Percentiles rank a stretch among this genome's conserved stretches.
These are phyloP conservation scores for Malus hybrid DNA, from an alignment of 331 rosid genomes.

Conservation along the genomic window DNA sequence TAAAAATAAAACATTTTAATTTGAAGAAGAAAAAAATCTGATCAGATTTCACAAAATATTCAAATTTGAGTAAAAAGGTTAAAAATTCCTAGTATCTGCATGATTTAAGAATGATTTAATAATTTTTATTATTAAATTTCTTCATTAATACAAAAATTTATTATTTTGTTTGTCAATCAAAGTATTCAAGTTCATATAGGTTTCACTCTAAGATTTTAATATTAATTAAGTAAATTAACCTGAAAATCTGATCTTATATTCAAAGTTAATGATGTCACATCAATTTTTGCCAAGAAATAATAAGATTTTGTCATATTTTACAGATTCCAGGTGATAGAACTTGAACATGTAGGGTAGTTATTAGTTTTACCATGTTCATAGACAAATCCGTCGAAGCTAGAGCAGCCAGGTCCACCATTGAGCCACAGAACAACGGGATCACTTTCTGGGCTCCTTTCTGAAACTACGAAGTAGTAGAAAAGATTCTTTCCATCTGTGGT, in stretches of 20 bases:
- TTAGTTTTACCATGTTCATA: neutral
- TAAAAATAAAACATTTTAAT: no score
- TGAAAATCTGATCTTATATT: neutral
- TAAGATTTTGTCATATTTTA: neutral
- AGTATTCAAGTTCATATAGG: no score
- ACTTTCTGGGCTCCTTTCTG: conserved; percentile 27
- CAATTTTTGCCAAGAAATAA: neutral
- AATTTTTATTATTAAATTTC: no score
- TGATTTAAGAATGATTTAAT: no score
- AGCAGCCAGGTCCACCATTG: conserved; percentile 58
- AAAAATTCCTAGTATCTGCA: no score
- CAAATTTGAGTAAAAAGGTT: no score
- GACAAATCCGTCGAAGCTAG: conserved; percentile 50
- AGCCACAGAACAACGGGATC: conserved; percentile 54
- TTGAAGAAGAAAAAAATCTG: no score
- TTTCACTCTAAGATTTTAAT: no score
- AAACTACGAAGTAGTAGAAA: conserved; percentile 41
- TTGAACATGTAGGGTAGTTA: no score
- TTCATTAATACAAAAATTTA: no score
- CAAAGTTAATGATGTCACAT: neutral
- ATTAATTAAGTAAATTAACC: neutral
- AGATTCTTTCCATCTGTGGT: conserved; percentile 24
- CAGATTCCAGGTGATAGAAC: neutral
- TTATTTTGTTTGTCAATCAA: no score
- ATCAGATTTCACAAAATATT: no score